These are phyloP conservation scores for Pseudogymnoascus sp. DNA, from an alignment of 2,329 filamentous ascomycete species.

Conservation along the genomic window DNA sequence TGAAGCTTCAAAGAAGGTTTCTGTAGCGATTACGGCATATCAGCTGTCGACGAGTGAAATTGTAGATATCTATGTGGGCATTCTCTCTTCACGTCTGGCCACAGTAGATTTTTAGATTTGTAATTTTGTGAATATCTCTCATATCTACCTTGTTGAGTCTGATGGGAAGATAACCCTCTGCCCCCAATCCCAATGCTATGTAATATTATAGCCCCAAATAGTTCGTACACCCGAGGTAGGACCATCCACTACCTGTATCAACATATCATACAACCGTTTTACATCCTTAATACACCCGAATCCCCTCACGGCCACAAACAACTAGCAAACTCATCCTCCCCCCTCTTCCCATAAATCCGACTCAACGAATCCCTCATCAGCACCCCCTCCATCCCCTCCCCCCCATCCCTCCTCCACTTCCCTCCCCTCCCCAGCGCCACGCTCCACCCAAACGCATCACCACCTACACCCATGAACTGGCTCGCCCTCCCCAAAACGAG, in stretches of 20 bases:
- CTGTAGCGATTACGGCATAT: background rate
- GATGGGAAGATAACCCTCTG: background rate
- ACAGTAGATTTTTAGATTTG: background rate
- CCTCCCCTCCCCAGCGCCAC: slow-evolving; percentile 26
- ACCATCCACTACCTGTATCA: background rate
- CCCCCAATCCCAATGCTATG: background rate
- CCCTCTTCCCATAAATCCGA: background rate
- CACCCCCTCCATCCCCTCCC: background rate
- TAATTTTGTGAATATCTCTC: background rate
- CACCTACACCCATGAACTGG: slow-evolving; percentile 35
- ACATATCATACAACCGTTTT: background rate
- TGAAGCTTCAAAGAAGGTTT: background rate
- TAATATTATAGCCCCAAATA: background rate
- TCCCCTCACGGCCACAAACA: background rate
- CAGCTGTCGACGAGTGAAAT: background rate
- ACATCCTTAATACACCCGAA: background rate
- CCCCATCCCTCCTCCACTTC: background rate
- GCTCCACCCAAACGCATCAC: slow-evolving; percentile 40
- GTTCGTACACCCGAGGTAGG: background rate
- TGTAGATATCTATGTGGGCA: background rate
- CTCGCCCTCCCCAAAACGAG: slow-evolving; percentile 37
- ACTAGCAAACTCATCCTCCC: background rate
- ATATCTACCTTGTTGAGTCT: background rate
- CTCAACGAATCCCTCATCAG: background rate
- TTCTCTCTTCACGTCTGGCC: background rate